phyloP scores from a whole-genome alignment of 768 basidiomycete genomes.

The Boletus sp. region DNA sequence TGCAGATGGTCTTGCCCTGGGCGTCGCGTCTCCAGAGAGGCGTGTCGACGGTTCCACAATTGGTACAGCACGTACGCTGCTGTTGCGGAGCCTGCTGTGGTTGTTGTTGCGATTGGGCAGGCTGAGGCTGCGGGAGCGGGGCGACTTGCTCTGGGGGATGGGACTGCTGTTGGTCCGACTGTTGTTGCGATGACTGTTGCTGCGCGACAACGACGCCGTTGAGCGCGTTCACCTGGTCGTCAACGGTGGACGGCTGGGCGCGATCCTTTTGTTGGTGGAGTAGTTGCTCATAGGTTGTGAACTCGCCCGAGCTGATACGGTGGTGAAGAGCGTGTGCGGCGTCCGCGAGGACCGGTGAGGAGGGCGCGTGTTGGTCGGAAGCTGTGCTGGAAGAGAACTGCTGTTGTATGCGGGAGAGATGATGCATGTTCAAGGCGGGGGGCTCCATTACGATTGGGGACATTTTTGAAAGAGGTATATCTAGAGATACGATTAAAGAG shows the following conservation, averaged over 20 bases:
- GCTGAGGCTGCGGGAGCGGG: slow-evolving; percentile 24
- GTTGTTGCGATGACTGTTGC: slow-evolving; percentile 11
- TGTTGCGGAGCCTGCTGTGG: slow-evolving; percentile 33
- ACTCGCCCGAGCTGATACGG: slow-evolving; percentile 28
- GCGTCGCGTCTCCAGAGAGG: slow-evolving; percentile 83
- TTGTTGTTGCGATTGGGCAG: slow-evolving; percentile 21
- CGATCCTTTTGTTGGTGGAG: slow-evolving; percentile 31
- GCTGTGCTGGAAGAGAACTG: slow-evolving; percentile 37
- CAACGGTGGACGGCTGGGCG: slow-evolving; percentile 14
- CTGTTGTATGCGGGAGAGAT: slow-evolving; percentile 48
- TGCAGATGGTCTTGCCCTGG: slow-evolving; percentile 82
- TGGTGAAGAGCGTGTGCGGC: slow-evolving; percentile 28
- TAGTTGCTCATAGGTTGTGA: slow-evolving; percentile 31
- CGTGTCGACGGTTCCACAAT: slow-evolving; percentile 74
- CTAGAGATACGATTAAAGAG: slow-evolving; percentile 34
- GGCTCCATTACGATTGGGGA: slow-evolving; percentile 57
- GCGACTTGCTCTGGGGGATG: slow-evolving; percentile 27
- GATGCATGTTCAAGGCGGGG: slow-evolving; percentile 50
- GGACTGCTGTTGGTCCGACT: slow-evolving; percentile 14
- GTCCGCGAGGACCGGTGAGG: slow-evolving; percentile 22
- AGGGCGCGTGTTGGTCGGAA: slow-evolving; percentile 27
- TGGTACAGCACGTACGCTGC: slow-evolving; percentile 52
- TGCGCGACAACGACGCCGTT: slow-evolving; percentile 13
- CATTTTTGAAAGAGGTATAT: slow-evolving; percentile 38
- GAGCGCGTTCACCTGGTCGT: slow-evolving; percentile 12